Base-by-base conservation (phyloP, 2,329 filamentous ascomycete genomes). In the Alternaria sp. region DNA sequence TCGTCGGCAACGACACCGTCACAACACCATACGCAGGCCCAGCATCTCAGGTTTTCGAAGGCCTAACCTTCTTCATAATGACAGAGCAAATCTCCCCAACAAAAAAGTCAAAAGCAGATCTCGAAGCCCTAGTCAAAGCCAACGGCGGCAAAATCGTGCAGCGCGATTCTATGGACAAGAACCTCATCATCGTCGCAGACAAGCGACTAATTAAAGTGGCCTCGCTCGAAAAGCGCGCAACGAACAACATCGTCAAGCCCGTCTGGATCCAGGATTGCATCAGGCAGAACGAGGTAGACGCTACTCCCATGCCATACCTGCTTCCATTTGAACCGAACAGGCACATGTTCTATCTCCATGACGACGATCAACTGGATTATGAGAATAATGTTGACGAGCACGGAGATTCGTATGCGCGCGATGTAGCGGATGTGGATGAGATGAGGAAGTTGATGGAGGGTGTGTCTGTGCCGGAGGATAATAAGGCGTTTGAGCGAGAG, bases 241-340 rank as follows among this genome's bases (percentile, higher is more conserved):
- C 87, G 0, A 85, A 87, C 7, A 90, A 93, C 69, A 90, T 99
- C 55, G 85, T 98, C 60, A 88, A 88, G 21, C 92, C 94, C 0
- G 85, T 84, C 6, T 99, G 96, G 96, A 82, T 98, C 3, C 84
- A 92, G 26, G 94, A 98, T 77, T 96, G 93, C 71, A 84, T 97
- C 33, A 86, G 86, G 30, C 86, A 89, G 68, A 84, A 83, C 47
- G 85, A 89, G 66, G 74, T 79, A 45, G 87, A 90, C 69, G 75
- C 75, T 2, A 78, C 88, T 78, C 80, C 85, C 67, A 57, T 84
- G 2, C 86, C 85, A 4, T 84, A 86, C 5, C 86, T 91, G 12
- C 80, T 97, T 8, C 87, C 97, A 0, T 82, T 87, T 5, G 89
- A 91, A 65, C 84, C 86, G 20, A 81, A 83, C 68, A 84, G 84